These are phyloP conservation scores for Fusarium sp. DNA, from an alignment of 2,329 filamentous ascomycete species.

Conservation along the genomic window DNA sequence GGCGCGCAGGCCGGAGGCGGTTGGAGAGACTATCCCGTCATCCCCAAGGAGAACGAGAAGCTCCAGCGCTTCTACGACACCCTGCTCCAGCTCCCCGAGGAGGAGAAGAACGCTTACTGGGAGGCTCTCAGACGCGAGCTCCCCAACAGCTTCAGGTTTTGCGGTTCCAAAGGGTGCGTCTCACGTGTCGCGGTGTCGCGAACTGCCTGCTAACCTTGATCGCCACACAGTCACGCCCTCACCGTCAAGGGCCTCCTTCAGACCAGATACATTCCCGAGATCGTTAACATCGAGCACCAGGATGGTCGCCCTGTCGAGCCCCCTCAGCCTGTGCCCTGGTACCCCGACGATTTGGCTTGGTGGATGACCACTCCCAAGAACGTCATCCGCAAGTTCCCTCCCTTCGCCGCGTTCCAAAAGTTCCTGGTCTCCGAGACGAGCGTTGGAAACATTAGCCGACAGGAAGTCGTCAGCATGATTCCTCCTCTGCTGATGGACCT, in stretches of 20 bases:
- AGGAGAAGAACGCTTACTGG: conserved; percentile 88
- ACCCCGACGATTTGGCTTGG: conserved; percentile 95
- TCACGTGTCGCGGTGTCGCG: neutral
- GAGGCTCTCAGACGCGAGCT: conserved; percentile 83
- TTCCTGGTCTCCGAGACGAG: conserved; percentile 98
- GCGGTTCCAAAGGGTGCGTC: conserved; percentile 86
- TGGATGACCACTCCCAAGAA: conserved; percentile 99
- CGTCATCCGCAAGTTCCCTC: conserved; percentile 90
- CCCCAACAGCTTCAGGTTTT: conserved; percentile 98
- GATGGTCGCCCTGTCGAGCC: conserved; percentile 87
- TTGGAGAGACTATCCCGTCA: conserved; percentile 53
- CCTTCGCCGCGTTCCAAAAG: conserved; percentile 95
- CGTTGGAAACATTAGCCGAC: conserved; percentile 96
- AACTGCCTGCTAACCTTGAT: conserved; percentile 29
- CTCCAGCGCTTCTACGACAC: conserved; percentile 90
- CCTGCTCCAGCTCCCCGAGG: conserved; percentile 79
- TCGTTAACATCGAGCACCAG: conserved; percentile 83
- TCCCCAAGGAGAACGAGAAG: conserved; percentile 84
- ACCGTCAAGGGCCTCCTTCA: conserved; percentile 90
- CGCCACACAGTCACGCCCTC: conserved; percentile 78
- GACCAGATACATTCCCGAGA: conserved; percentile 89
- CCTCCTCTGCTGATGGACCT: conserved; percentile 94
- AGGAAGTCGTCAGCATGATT: conserved; percentile 99
- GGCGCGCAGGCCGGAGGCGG: conserved; percentile 39
- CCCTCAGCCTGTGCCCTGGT: conserved; percentile 87